Percentiles rank a stretch among this genome's conserved stretches.
Evolutionary conservation across 176 grass and related monocot genomes (phyloP).

Genomic region (Oryza meyeriana): DNA sequence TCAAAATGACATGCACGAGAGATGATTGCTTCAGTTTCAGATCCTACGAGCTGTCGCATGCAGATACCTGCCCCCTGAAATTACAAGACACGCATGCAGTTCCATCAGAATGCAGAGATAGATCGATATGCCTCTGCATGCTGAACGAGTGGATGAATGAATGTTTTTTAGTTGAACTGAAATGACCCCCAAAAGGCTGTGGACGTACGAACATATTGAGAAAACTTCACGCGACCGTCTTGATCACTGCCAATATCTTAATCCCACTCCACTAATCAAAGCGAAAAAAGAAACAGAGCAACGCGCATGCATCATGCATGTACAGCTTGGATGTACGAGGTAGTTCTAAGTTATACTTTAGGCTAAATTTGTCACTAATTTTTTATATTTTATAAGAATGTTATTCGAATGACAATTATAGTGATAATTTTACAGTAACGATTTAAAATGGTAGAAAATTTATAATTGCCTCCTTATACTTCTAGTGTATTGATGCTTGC

Average conservation of each 20-base stretch:
- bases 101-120: background rate
- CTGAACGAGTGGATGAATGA: background rate
- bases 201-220: background rate
- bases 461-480: too few species aligned
- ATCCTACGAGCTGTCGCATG: constrained; percentile 16
- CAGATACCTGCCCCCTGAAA: constrained; percentile 5
- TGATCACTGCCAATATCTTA: background rate
- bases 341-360: too few species aligned
- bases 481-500: too few species aligned
- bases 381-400: too few species aligned
- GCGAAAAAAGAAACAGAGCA: too few species aligned
- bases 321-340: too few species aligned
- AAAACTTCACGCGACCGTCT: background rate
- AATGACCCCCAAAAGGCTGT: constrained; percentile 1
- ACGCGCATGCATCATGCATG: too few species aligned
- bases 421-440: too few species aligned
- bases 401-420: too few species aligned
- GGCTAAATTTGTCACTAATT: too few species aligned
- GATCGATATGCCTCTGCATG: background rate
- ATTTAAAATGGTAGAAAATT: too few species aligned
- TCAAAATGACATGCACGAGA: constrained; percentile 12
- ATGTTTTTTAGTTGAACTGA: background rate
- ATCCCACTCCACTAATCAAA: too few species aligned
- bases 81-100: constrained; percentile 29
- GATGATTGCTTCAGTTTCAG: background rate